Evolutionary conservation across 345 rosid species (phyloP), one percentile per base, ranked within the genome.

Genomic region (Citrus hindsii): DNA sequence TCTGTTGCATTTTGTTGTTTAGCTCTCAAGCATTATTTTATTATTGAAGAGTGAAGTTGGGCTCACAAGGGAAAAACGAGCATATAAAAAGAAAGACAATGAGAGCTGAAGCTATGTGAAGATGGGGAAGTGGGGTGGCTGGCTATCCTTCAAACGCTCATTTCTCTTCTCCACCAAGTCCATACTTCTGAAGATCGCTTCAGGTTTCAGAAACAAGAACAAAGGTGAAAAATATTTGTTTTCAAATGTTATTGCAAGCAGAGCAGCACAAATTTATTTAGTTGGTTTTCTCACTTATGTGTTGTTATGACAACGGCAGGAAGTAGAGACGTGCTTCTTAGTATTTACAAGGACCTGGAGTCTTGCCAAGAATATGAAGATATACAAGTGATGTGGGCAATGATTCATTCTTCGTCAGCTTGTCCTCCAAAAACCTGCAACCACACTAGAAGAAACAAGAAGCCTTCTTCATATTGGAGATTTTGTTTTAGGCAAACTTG

Each of bases 381-480:
- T 74, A 88, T 88, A 73, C 86, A 85, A 71, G 93, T 91, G 75
- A 85, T 89, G 92, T 89, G 93, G 93, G 84, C 87, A 67, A 82
- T 91, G 80, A 55, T 91, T 79, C 92, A 89, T 37, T 90, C 89
- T 80, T 89, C 88, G 79, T 89, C 88, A 74, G 70, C 89, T 75
- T 73, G 61, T 46, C 71, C 88, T 33, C 80, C 73, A 9, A 67
- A 38, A 56, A 32, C 24, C 55, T 28, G 59, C 25, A 67, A 22
- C 30, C 64, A 19, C 75, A 76, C 70, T 56, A 75, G 80, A 51
- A 83, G 77, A 13, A 74, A 46, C 33, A 77, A 73, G 58, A 80
- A 68, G 66, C 22, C 79, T 21, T 80, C 22, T 21, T 78, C 22
- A 5, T 74, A 35, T 30, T 78, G 85, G 84, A 84, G 77, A 63